A percentile compares a stretch with the other conserved stretches of the same genome.
phyloP scores from a whole-genome alignment of 2,329 filamentous ascomycete species.

The Berkeleyomyces rouxiae region DNA sequence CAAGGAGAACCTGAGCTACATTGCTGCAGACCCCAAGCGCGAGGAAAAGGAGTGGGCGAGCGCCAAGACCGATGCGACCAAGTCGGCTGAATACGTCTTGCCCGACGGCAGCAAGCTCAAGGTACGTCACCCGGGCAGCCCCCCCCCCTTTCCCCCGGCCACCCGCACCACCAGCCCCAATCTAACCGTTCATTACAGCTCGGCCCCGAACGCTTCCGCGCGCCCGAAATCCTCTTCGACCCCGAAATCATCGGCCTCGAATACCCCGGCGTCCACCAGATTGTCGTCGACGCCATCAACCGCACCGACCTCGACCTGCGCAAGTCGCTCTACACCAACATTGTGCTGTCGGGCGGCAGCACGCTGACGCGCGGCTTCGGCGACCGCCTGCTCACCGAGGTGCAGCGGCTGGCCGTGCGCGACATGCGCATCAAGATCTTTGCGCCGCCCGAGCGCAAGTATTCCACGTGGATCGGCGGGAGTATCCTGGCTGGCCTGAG shows the following conservation, averaged over 20 bases:
- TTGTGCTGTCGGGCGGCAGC: constrained; percentile 88
- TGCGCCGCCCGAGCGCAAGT: constrained; percentile 91
- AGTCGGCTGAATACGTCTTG: constrained; percentile 70
- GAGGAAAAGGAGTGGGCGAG: constrained; percentile 94
- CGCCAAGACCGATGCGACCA: constrained; percentile 59
- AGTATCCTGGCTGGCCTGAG: constrained; percentile 93
- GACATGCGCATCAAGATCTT: constrained; percentile 99
- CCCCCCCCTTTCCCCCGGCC: too few species aligned
- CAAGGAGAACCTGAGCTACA: constrained; percentile 88
- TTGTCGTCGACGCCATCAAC: constrained; percentile 90
- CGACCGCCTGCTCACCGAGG: constrained; percentile 77
- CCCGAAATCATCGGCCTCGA: constrained; percentile 93
- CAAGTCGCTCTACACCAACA: constrained; percentile 88
- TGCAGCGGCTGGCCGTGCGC: constrained; percentile 86
- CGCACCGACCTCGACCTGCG: constrained; percentile 90
- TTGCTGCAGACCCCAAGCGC: constrained; percentile 75
- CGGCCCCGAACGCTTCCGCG: constrained; percentile 84
- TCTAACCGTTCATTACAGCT: constrained; percentile 33
- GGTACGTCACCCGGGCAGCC: constrained; percentile 28
- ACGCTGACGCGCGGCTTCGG: constrained; percentile 95
- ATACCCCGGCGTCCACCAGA: constrained; percentile 93
- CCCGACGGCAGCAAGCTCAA: constrained; percentile 90
- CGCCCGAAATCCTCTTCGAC: constrained; percentile 93
- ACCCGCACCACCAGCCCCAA: constrained; percentile 8
- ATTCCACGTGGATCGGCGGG: constrained; percentile 97